Evolutionary conservation across 306 rosid genomes (phyloP).

Genomic region (Sindora glabra): DNA sequence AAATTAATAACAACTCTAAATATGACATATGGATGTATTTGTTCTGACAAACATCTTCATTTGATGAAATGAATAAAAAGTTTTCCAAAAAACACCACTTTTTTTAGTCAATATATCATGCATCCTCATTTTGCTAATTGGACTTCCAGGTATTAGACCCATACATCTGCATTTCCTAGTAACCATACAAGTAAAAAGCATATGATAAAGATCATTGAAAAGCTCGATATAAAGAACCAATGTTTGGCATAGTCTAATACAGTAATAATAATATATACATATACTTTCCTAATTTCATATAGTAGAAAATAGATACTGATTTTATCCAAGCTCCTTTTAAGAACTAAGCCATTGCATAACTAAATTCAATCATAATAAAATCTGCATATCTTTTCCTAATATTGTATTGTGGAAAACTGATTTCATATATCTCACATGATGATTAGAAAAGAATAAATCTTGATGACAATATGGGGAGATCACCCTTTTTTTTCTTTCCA

Average conservation of each 20-base stretch:
- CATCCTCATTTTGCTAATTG: slow-evolving; percentile 4
- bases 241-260: too few species aligned
- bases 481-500: too few species aligned
- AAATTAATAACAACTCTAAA: neutral
- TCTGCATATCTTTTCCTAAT: neutral
- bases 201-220: neutral
- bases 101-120: neutral
- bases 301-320: too few species aligned
- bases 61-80: neutral
- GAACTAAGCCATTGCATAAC: neutral
- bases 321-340: neutral
- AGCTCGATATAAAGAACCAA: too few species aligned
- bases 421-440: neutral
- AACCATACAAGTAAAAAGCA: slow-evolving; percentile 1
- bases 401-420: neutral
- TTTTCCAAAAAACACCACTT: neutral
- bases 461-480: neutral
- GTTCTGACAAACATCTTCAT: neutral
- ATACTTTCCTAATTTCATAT: too few species aligned
- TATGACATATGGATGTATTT: neutral
- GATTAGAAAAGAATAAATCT: neutral
- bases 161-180: slow-evolving; percentile 2
- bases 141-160: neutral
- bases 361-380: slow-evolving; percentile 2
- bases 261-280: too few species aligned